phyloP scores from a whole-genome alignment of 1,139 yeast species.

The Yamadazyma dushanensis region DNA sequence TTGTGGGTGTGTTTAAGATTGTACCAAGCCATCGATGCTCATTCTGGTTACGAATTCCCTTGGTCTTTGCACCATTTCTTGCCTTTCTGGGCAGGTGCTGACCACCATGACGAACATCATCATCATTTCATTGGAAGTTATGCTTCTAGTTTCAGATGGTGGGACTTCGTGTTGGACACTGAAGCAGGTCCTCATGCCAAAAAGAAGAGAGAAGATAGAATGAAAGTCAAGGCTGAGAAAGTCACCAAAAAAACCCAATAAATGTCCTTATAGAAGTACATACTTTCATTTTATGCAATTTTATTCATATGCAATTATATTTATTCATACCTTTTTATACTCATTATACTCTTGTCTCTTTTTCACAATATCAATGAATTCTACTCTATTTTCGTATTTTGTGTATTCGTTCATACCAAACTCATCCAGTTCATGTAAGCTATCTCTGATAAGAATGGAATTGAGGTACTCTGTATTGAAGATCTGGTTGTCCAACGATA shows the following conservation, averaged over 20 bases:
- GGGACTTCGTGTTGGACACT: constrained; percentile 43
- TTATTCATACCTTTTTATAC: constrained; percentile 13
- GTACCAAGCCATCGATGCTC: constrained; percentile 94
- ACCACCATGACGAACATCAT: constrained; percentile 95
- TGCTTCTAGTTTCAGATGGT: constrained; percentile 49
- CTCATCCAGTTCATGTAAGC: constrained; percentile 43
- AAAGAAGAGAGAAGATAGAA: constrained; percentile 34
- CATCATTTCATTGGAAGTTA: constrained; percentile 71
- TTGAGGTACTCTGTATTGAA: constrained; percentile 32
- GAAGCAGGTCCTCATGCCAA: constrained; percentile 49
- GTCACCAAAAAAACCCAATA: constrained; percentile 13
- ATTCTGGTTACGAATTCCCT: constrained; percentile 96
- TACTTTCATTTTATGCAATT: background rate
- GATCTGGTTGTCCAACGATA: constrained; percentile 23
- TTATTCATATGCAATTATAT: background rate
- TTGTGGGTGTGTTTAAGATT: constrained; percentile 51
- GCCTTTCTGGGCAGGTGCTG: constrained; percentile 98
- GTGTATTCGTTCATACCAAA: constrained; percentile 48
- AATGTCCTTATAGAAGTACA: background rate
- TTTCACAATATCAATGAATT: constrained; percentile 42
- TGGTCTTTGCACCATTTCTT: constrained; percentile 89
- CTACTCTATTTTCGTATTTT: constrained; percentile 41
- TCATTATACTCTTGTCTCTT: constrained; percentile 43
- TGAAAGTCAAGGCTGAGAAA: constrained; percentile 34
- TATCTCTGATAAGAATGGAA: constrained; percentile 48